Evolutionary conservation across 345 rosid species (phyloP).

Genomic region (Theobroma cacao): DNA sequence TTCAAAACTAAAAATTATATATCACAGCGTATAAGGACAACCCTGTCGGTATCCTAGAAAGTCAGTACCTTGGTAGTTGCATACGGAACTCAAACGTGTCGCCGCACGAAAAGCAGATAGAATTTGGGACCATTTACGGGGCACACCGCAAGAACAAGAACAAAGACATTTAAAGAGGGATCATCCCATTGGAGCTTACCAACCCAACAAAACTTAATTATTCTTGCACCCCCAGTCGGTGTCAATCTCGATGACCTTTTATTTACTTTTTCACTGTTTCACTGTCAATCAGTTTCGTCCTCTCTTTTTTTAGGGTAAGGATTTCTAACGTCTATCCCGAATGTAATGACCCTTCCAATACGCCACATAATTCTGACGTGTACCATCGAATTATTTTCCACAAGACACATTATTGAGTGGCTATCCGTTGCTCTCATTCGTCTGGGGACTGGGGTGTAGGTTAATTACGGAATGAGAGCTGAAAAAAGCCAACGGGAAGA

Average conservation of each 20-base stretch:
- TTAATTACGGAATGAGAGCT: neutral
- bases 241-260: neutral
- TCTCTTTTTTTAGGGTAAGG: neutral
- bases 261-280: neutral
- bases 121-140: neutral
- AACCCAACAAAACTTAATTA: neutral
- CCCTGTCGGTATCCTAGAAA: neutral
- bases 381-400: neutral
- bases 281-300: neutral
- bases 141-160: neutral
- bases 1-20: too few species aligned
- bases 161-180: neutral
- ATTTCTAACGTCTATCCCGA: neutral
- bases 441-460: neutral
- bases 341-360: neutral
- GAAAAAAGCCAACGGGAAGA: neutral
- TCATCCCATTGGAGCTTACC: neutral
- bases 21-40: too few species aligned
- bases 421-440: neutral
- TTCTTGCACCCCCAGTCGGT: neutral
- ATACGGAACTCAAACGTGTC: constrained; percentile 18
- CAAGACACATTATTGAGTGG: neutral
- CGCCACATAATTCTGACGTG: constrained; percentile 14
- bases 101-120: constrained; percentile 8
- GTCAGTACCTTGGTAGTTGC: neutral